Evolutionary conservation across 2,329 filamentous ascomycete genomes (phyloP).

Genomic region (Lachnellula cervina): DNA sequence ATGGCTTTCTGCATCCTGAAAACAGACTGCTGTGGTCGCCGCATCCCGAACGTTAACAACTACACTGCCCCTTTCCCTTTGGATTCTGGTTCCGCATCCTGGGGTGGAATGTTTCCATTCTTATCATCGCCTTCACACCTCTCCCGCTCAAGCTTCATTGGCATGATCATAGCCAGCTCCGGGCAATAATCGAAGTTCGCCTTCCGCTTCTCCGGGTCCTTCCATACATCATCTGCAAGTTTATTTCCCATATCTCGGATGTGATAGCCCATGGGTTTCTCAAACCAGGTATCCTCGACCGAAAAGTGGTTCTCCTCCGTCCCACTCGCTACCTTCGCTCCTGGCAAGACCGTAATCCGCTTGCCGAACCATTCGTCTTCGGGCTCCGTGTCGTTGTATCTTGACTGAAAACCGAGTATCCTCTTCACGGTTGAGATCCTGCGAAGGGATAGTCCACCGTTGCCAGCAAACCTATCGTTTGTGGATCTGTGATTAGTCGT

Average conservation of each 20-base stretch:
- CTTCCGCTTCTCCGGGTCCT: slow-evolving; percentile 38
- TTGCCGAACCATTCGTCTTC: slow-evolving; percentile 54
- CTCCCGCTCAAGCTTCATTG: slow-evolving; percentile 51
- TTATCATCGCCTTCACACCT: slow-evolving; percentile 35
- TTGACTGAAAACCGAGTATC: slow-evolving; percentile 44
- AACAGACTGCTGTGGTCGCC: no score
- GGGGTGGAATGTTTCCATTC: slow-evolving; percentile 17
- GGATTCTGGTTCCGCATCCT: no score
- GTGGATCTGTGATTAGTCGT: slow-evolving; percentile 28
- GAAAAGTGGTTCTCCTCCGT: slow-evolving; percentile 39
- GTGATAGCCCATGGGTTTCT: slow-evolving; percentile 52
- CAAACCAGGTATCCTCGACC: slow-evolving; percentile 45
- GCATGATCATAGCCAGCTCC: slow-evolving; percentile 50
- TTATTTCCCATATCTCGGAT: slow-evolving; percentile 40
- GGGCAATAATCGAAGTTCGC: slow-evolving; percentile 52
- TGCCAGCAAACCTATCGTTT: slow-evolving; percentile 45
- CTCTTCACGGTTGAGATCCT: slow-evolving; percentile 46
- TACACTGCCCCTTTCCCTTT: no score
- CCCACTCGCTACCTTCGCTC: slow-evolving; percentile 42
- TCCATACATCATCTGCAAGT: slow-evolving; percentile 44
- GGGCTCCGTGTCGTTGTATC: slow-evolving; percentile 46
- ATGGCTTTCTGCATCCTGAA: no score
- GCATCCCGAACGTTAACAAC: no score
- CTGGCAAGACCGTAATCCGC: slow-evolving; percentile 43
- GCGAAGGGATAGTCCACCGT: slow-evolving; percentile 50